Base-by-base conservation (phyloP, 208 protist genomes). In the Histomonas meleagridis region DNA sequence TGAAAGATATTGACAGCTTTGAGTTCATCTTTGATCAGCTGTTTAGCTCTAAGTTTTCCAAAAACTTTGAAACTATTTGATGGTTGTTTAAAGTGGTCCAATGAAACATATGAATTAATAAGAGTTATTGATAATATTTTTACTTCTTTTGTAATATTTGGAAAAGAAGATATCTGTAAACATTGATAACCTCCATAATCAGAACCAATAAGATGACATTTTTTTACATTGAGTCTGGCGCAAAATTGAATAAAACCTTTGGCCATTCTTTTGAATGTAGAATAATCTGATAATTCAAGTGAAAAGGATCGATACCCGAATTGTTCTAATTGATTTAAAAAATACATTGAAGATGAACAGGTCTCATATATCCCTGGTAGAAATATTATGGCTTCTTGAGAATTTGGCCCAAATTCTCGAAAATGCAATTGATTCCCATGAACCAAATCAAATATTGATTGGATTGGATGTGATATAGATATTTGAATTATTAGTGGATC, bases 111-210 rank as follows among this genome's bases (percentile, higher is more conserved):
- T n/a, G 70, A 48, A 49, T 79, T 79, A 51, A 79, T 79, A 9
- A 79, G 49, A 3, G 40, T 79, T 9, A 79, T 48, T 49, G 70
- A 79, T 49, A 51, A n/a, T 49, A 79, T 43, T 79, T 79, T 18
- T 9, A 35, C 49, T 49, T 79, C 70, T 51, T 46, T 23, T 46
- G 46, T 79, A 60, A 60, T 18, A 60, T 60, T 21, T 79, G 28
- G 70, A 79, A 49, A 79, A 48, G 70, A 79, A n/a, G 70, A 32
- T n/a, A 79, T 79, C 28, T 79, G 70, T 49, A 79, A n/a, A n/a
- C 40, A 23, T 5, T 79, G 40, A 43, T 46, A 79, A n/a, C 70
- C 70, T 49, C 70, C 70, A 51, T 49, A 23, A 79, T 79, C 70
- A 48, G 70, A 79, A 23, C 70, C 70, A n/a, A 79, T 79, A 32